phyloP scores from a whole-genome alignment of 2,329 filamentous ascomycete genomes.

The Didymella exigua region DNA sequence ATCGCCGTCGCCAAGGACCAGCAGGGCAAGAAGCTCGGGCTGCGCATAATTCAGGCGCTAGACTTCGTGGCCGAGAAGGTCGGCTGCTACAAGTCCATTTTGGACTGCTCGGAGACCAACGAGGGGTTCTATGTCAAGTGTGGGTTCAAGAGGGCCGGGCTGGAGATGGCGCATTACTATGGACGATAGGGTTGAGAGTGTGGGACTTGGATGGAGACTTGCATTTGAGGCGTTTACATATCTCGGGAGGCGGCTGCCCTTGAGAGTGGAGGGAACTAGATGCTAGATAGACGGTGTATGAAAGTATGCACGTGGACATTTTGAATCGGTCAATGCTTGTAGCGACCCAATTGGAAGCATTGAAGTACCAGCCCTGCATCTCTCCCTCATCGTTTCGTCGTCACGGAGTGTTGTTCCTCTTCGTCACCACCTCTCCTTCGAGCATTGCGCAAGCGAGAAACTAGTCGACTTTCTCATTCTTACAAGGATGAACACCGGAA shows the following conservation, averaged over 20 bases:
- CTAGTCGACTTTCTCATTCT: conserved; percentile 4
- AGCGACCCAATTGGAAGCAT: neutral
- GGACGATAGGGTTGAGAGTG: conserved; percentile 22
- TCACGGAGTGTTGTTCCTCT: neutral
- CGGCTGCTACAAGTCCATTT: conserved; percentile 95
- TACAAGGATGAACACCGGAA: neutral
- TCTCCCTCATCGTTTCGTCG: neutral
- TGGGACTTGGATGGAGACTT: neutral
- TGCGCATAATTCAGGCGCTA: conserved; percentile 91
- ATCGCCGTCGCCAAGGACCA: conserved; percentile 94
- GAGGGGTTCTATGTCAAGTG: conserved; percentile 99
- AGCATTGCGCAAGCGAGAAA: conserved; percentile 13
- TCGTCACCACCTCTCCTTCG: neutral
- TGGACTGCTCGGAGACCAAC: conserved; percentile 95
- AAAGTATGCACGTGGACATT: neutral
- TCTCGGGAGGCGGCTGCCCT: neutral
- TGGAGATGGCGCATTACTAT: conserved; percentile 98
- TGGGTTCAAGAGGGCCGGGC: conserved; percentile 86
- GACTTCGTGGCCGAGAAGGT: conserved; percentile 86
- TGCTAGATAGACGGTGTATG: conserved; percentile 1
- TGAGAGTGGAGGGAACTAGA: neutral
- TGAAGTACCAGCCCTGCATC: neutral
- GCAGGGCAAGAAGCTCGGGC: conserved; percentile 94
- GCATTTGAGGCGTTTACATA: conserved; percentile 11
- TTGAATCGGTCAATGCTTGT: neutral